These are phyloP conservation scores for Suillus luteus DNA, from an alignment of 768 basidiomycete species.

Conservation along the genomic window DNA sequence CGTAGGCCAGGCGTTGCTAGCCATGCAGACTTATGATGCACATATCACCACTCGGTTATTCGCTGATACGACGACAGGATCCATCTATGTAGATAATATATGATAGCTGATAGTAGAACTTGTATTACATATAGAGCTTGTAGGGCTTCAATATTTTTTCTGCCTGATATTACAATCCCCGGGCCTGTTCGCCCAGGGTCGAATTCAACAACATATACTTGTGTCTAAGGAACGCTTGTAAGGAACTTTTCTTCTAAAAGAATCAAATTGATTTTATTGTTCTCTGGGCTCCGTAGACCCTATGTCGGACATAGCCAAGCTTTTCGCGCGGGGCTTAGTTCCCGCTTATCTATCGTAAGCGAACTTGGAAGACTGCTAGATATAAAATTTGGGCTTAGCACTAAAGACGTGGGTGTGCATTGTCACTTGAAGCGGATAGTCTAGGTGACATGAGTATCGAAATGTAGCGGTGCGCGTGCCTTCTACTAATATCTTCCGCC, in stretches of 20 bases:
- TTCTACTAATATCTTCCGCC: neutral
- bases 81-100: neutral
- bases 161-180: neutral
- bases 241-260: neutral
- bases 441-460: too few species aligned
- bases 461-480: too few species aligned
- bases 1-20: neutral
- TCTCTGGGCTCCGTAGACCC: too few species aligned
- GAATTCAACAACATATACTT: neutral
- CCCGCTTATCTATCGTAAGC: too few species aligned
- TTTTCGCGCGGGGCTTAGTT: too few species aligned
- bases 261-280: too few species aligned
- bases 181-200: neutral
- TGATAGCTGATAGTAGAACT: neutral
- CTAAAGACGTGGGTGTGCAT: too few species aligned
- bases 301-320: too few species aligned
- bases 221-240: neutral
- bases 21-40: neutral
- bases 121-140: neutral
- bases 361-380: neutral
- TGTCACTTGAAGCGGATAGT: neutral
- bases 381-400: neutral
- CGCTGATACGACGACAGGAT: neutral
- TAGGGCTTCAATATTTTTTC: neutral
- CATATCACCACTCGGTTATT: neutral